Evolutionary conservation across 768 basidiomycete genomes (phyloP), one percentile per base, ranked within the genome.

Genomic region (Lentinula aciculospora): DNA sequence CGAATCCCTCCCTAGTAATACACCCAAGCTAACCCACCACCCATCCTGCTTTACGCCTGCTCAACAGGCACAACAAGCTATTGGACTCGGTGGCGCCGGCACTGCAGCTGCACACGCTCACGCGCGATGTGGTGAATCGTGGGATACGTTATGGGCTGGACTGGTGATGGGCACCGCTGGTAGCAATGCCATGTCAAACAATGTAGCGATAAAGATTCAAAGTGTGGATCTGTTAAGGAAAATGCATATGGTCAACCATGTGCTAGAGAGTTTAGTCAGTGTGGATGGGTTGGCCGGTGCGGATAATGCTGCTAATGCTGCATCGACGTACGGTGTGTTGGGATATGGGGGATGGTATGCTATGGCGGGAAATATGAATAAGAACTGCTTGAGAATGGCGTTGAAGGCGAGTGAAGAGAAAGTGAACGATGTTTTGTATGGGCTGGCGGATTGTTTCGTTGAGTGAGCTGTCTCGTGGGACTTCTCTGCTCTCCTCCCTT

Each of bases 201-300:
- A 76, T 29, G 69, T 75, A 23, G 25, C 47, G 27, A 58, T 76
- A 25, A 76, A 71, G 23, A 60, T 79, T 45, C 75, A 74, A 61
- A 68, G 71, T 36, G 74, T 74, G 58, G 81, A 82, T 62, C 67
- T 81, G 42, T 58, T 79, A 29, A 75, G 75, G 25, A 73, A 71
- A 66, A 62, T 77, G 61, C 76, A 75, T 74, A 68, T 81, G 42
- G 76, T 77, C 13, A 78, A 80, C 62, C 75, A 77, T 63, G 69
- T 71, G 21, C 65, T 82, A 57, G 76, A 76, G 66, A 77, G 77
- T 44, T 63, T 80, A 17, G 71, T 76, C 47, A 76, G 72, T 25
- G 72, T 74, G 61, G 62, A 68, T 25, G 69, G 74, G 53, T 17
- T 42, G 27, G 39, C 34, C 10, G 37, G 15, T 12, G 19, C 29